Conservation (phyloP, 352 stramenopile genomes). For the Globisporangium megalacanthum region DNA sequence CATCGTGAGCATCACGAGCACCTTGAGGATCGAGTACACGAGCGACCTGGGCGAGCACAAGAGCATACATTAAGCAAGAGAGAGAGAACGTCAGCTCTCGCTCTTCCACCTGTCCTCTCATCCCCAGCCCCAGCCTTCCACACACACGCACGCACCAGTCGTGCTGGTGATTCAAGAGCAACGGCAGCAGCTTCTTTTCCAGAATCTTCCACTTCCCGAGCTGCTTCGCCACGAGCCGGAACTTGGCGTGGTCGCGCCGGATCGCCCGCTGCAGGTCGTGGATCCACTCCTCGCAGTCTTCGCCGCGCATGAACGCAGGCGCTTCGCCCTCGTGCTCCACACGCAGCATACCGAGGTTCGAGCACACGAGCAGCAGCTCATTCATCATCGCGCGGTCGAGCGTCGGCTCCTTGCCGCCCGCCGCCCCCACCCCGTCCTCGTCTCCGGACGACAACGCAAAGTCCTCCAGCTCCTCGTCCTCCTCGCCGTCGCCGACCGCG, state of each 20-base stretch:
- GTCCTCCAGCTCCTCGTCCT: conserved; percentile 36
- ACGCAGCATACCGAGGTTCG: conserved; percentile 78
- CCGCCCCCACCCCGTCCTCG: conserved; percentile 21
- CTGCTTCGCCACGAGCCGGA: conserved; percentile 78
- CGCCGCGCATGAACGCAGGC: conserved; percentile 72
- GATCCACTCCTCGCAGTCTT: conserved; percentile 81
- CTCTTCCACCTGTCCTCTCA: neutral
- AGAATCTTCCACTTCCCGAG: conserved; percentile 84
- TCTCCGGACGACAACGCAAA: conserved; percentile 51
- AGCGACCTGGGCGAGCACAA: conserved; percentile 28
- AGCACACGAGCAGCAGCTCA: conserved; percentile 84
- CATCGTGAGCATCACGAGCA: conserved; percentile 89
- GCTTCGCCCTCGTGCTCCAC: conserved; percentile 44
- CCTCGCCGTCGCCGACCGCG: neutral
- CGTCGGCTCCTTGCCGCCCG: conserved; percentile 18
- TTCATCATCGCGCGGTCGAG: conserved; percentile 84
- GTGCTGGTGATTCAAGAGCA: conserved; percentile 84
- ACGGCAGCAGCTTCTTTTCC: conserved; percentile 82
- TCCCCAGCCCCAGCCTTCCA: neutral
- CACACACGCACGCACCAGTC: conserved; percentile 35
- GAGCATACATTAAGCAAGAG: too few relatives aligned
- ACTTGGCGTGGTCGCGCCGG: conserved; percentile 73
- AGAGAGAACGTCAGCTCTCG: neutral
- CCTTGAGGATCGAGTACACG: conserved; percentile 87
- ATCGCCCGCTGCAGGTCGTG: conserved; percentile 84